Evolutionary conservation across 805 yeast genomes (phyloP).

Genomic region (Candida dajiaensis): DNA sequence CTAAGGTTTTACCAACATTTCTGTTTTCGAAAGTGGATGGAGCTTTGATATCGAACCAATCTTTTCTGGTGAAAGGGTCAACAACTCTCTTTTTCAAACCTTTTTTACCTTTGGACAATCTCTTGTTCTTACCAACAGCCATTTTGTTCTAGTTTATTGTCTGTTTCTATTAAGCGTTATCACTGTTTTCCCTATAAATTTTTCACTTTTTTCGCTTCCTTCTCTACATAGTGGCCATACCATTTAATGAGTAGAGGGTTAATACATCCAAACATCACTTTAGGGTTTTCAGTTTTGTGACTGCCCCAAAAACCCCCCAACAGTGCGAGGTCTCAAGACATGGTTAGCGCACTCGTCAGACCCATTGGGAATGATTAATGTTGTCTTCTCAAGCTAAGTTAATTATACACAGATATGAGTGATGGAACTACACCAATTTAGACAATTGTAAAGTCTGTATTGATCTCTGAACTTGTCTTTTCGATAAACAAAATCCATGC

Average conservation of each 20-base stretch:
- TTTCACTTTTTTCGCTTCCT: not conserved
- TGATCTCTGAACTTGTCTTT: constrained; percentile 30
- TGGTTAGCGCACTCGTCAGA: no score
- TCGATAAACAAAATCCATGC: constrained; percentile 37
- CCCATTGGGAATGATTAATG: no score
- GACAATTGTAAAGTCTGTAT: constrained; percentile 1
- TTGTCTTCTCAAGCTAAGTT: no score
- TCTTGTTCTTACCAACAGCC: constrained; percentile 85
- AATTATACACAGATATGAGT: no score
- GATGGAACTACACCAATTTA: not conserved
- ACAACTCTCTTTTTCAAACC: constrained; percentile 98
- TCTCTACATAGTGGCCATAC: not conserved
- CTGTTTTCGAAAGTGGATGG: constrained; percentile 98
- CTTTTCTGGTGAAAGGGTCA: constrained; percentile 98
- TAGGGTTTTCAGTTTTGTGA: not conserved
- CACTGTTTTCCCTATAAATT: not conserved
- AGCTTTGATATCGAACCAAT: constrained; percentile 97
- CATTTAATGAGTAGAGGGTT: not conserved
- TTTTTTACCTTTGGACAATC: constrained; percentile 82
- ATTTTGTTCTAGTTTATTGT: constrained; percentile 23
- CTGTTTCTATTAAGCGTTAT: not conserved
- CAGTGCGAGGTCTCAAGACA: no score
- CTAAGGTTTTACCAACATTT: constrained; percentile 95
- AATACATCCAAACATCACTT: not conserved
- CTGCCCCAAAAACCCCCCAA: not conserved